Base-by-base conservation (phyloP, 2,329 filamentous ascomycete genomes). In the Amphichorda felina region DNA sequence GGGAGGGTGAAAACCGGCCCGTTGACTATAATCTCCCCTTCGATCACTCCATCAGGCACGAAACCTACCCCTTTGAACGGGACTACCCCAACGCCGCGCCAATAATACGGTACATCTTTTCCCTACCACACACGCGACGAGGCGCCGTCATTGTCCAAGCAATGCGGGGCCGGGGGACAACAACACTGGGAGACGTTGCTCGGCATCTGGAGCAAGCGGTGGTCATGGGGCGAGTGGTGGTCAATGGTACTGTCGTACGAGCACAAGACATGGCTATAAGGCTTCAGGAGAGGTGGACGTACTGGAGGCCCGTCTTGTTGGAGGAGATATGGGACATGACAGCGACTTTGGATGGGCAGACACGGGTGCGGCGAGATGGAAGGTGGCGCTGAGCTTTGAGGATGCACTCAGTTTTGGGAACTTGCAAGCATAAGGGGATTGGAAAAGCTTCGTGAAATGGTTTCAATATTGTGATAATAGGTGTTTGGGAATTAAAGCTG, bases 51-150 rank as follows among this genome's bases (percentile, higher is more conserved):
- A 15, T 18, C 3, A 18, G 8, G 13, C 36, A 38, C 5, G 36
- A 38, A 26, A 29, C 36, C 10, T 38, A 38, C 30, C n/a, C 18
- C 8, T 38, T 38, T 26, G 36, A 38, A n/a, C 6, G 11, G 10
- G 25, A 29, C 8, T 32, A 38, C 21, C 36, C 36, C 11, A 21
- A 14, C n/a, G 30, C 36, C 8, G 36, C 36, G 24, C 36, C 36
- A 8, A 3, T 35, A 9, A 13, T 35, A 15, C 34, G 34, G 7
- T 14, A 29, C 10, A 4, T 35, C 4, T 8, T 24, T 7, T 11
- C 24, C 14, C 14, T 29, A 9, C 17, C 34, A 8, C 15, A 10
- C 8, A 16, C 11, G 5, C 30, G 18, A 13, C 16, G 13, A 5
- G 30, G 30, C 4, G 13, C 5, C 6, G 18, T 31, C 5, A 13